Evolutionary conservation across 371 early-diverging fungal genomes (phyloP).

Genomic region (Mucor plumbeus): DNA sequence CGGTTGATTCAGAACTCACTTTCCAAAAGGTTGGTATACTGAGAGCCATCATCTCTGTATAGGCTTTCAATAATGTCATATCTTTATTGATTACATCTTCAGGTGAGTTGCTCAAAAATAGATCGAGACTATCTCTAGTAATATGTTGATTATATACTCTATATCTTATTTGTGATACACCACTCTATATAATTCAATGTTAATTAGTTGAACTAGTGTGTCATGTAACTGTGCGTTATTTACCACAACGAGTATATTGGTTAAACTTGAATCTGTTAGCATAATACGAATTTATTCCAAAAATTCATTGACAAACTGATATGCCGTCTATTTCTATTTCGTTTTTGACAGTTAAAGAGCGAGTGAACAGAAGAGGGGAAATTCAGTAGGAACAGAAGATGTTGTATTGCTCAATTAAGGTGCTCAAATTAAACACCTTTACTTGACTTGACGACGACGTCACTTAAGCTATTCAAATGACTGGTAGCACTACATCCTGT

Average conservation of each 20-base stretch:
- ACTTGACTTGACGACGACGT: neutral
- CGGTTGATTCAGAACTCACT: slow-evolving; percentile 11
- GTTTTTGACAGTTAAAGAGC: slow-evolving; percentile 9
- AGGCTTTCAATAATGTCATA: slow-evolving; percentile 36
- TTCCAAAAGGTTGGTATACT: slow-evolving; percentile 47
- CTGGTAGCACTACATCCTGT: too few species aligned
- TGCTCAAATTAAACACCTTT: neutral
- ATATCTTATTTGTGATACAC: slow-evolving; percentile 55
- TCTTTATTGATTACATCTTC: slow-evolving; percentile 16
- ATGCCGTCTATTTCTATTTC: neutral
- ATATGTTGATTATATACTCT: slow-evolving; percentile 46
- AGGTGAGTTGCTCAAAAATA: slow-evolving; percentile 21
- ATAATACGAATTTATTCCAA: slow-evolving; percentile 28
- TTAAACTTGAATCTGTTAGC: slow-evolving; percentile 57
- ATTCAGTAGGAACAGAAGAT: neutral
- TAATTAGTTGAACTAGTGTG: neutral
- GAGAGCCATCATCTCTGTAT: slow-evolving; percentile 30
- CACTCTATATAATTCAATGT: slow-evolving; percentile 32
- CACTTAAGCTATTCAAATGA: neutral
- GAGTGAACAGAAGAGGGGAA: neutral
- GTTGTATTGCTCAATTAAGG: neutral
- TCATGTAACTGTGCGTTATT: neutral
- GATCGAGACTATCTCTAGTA: slow-evolving; percentile 27
- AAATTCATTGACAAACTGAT: slow-evolving; percentile 19
- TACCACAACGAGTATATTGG: slow-evolving; percentile 59